Base-by-base conservation (phyloP, 176 grass and related monocot genomes). In the Guadua angustifolia region DNA sequence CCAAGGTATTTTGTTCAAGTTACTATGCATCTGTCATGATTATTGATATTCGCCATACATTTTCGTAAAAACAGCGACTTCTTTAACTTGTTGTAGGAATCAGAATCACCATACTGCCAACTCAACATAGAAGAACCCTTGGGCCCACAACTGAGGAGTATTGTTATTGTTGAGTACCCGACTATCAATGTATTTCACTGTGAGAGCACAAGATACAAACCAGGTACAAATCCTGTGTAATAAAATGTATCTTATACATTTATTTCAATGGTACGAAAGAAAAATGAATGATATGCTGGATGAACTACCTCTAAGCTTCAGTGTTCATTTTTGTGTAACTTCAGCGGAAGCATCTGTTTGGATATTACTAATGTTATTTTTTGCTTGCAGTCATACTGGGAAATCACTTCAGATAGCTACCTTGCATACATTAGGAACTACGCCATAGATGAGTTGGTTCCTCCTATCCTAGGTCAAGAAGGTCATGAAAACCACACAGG, bases 141-240 rank as follows among this genome's bases (percentile, higher is more conserved):
- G 35, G 2, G 35, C 35, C 35, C 35, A 36, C 35, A 36, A 36
- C 35, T 36, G n/a, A n/a, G n/a, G n/a, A n/a, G n/a, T 4, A 36
- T 36, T 36, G 2, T 36, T n/a, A n/a, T n/a, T n/a, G n/a, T n/a
- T n/a, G n/a, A n/a, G n/a, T n/a, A n/a, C n/a, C 35, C 35, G 4
- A 36, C 35, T 36, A 36, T 36, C 35, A 36, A 36, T 36, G 35
- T 36, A 89, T 81, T 42, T 85, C 79, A 73, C 75, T 73, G 71
- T 92, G 8, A 92, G 87, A 83, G 95, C 96, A 69, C 91, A 98
- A 92, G 93, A 98, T 77, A 98, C 93, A 44, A 94, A 98, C 82
- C 93, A 95, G 91, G 96, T 98, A 83, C 60, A 32, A n/a, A 51
- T 65, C 24, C 81, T 81, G 10, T 47, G 17, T 81, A 38, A 40